Base-by-base conservation (phyloP, 371 early-diverging fungal genomes). In the Lichtheimia ramosa region DNA sequence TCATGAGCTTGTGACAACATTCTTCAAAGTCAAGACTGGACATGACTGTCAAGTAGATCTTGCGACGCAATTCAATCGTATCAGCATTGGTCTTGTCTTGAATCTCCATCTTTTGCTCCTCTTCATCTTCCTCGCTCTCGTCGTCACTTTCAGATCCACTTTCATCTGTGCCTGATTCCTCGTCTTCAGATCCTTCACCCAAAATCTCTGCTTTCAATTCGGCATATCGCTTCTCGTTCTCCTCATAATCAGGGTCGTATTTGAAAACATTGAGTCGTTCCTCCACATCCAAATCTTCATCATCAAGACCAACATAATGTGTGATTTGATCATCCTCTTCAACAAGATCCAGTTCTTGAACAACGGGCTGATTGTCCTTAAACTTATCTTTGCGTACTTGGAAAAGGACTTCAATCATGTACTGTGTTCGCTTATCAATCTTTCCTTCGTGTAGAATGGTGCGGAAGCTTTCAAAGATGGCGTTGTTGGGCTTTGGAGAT, bases 401-500 rank as follows among this genome's bases (percentile, higher is more conserved):
- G 74, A 98, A 96, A 23, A 98, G 68, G 5, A 96, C 97, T 77
- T 98, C 98, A 43, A 98, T 91, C 96, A 97, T 97, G 66, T 96
- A 97, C 69, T 97, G 96, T 4, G 92, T 89, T 62, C 98, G 90
- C 66, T 92, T 94, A 64, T 97, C 96, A 49, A 98, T 92, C 51
- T 89, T 83, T 16, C 95, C 95, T 63, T 98, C 97, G 65, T 97
- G 96, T 55, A 98, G 72, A 56, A 97, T 92, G 14, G 89, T 84
- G 34, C 96, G 86, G 68, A 98, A 95, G 2, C 94, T 86, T 60
- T 98, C 98, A 75, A 93, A 97, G 34, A 95, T 87, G n/a, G 91
- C 92, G 64, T 92, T 91, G 58, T 85, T 87, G 5, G 93, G 93
- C 28, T 83, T 83, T 0, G 96, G 89, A 1, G 89, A 83, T 3